Evolutionary conservation across 371 early-diverging fungal genomes (phyloP).

Genomic region (Mucor mucedo): DNA sequence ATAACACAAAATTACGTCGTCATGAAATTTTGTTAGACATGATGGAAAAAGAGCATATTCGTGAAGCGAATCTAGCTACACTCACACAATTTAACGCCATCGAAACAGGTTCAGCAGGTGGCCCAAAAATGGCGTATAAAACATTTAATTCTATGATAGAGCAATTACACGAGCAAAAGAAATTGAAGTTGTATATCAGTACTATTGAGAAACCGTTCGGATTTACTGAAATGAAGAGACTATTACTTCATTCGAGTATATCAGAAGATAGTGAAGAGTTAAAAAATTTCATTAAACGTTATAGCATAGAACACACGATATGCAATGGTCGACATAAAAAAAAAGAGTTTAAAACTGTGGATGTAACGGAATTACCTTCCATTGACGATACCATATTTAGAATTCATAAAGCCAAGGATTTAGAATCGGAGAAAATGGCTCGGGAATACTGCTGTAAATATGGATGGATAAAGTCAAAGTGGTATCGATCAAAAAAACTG

Average conservation of each 20-base stretch:
- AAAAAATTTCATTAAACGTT: conserved; percentile 5
- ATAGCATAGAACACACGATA: background rate
- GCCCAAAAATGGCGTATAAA: conserved; percentile 4
- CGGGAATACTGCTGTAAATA: conserved; percentile 8
- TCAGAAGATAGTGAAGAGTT: conserved; percentile 14
- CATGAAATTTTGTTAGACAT: conserved; percentile 15
- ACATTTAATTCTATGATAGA: conserved; percentile 13
- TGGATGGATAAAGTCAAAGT: conserved; percentile 25
- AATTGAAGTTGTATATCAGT: conserved; percentile 11
- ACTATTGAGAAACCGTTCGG: conserved; percentile 13
- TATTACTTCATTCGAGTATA: conserved; percentile 19
- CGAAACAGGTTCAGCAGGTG: conserved; percentile 3
- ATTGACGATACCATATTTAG: background rate
- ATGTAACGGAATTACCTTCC: conserved; percentile 5
- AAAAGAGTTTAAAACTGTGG: conserved; percentile 3
- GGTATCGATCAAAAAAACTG: conserved; percentile 14
- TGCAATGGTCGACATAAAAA: background rate
- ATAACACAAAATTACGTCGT: conserved; percentile 16
- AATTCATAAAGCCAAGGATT: background rate
- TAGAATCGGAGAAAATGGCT: background rate
- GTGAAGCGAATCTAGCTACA: conserved; percentile 4
- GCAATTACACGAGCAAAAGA: conserved; percentile 16
- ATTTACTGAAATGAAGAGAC: conserved; percentile 17
- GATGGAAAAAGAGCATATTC: conserved; percentile 16
- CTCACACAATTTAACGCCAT: conserved; percentile 12